These are phyloP conservation scores for Gracilaria domingensis DNA, from an alignment of 23 red algal genomes.

Conservation along the genomic window DNA sequence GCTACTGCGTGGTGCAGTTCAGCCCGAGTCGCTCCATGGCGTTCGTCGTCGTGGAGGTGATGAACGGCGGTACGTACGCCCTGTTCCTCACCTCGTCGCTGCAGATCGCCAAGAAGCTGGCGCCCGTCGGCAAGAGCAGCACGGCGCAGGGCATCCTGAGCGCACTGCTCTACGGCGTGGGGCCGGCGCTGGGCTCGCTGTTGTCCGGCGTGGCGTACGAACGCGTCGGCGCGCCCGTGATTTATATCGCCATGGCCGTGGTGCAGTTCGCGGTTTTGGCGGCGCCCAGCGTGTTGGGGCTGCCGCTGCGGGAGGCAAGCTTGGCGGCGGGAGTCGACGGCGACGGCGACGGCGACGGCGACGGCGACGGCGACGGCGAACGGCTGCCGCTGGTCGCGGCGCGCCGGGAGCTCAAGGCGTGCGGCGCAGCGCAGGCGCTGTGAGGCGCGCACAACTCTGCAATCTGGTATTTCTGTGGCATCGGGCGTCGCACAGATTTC, in stretches of 20 bases:
- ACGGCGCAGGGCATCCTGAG: conserved; percentile 38
- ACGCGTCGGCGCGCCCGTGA: background rate
- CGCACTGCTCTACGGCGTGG: conserved; percentile 37
- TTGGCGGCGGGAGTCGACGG: no score
- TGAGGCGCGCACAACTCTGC: no score
- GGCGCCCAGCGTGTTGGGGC: no score
- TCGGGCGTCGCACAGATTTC: no score
- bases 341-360: no score
- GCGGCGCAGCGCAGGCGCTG: no score
- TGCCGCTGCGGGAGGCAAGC: no score
- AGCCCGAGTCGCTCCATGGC: background rate
- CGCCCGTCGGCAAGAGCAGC: conserved; percentile 13
- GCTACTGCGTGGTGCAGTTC: conserved; percentile 24
- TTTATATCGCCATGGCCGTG: background rate
- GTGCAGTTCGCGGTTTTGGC: no score
- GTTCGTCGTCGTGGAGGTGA: conserved; percentile 12
- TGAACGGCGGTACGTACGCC: conserved; percentile 50
- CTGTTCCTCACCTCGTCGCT: conserved; percentile 48
- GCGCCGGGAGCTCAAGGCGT: no score
- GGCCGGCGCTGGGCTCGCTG: conserved; percentile 39
- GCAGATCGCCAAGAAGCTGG: conserved; percentile 20
- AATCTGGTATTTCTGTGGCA: no score
- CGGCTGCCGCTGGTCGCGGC: no score
- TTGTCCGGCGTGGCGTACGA: conserved; percentile 28
- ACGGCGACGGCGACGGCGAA: no score